These are phyloP conservation scores for Chlorella sp. DNA, from an alignment of 139 green algal species.

Conservation along the genomic window DNA sequence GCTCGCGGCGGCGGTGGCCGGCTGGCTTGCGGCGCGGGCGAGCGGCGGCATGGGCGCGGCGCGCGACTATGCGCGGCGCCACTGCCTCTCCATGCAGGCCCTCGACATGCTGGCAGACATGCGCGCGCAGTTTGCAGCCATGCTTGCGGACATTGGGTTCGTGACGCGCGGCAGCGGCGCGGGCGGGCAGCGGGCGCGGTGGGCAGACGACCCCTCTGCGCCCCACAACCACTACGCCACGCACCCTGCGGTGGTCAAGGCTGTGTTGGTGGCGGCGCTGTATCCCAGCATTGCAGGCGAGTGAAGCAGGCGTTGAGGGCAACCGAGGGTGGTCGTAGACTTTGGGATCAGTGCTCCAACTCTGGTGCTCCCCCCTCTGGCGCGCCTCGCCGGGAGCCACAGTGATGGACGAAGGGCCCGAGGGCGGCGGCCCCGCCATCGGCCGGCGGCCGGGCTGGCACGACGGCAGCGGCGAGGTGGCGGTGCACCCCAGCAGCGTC, in stretches of 20 bases:
- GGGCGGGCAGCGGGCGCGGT: background rate
- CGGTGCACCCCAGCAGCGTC: constrained; percentile 73
- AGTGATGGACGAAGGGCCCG: constrained; percentile 59
- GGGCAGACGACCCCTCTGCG: constrained; percentile 24
- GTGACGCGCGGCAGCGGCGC: background rate
- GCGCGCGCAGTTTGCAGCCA: constrained; percentile 76
- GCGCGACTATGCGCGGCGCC: constrained; percentile 20
- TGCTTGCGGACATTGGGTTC: constrained; percentile 81
- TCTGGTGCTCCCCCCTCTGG: no score
- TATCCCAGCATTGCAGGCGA: constrained; percentile 87
- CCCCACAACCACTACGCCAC: constrained; percentile 28
- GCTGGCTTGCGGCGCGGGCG: constrained; percentile 54
- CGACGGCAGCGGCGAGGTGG: constrained; percentile 58
- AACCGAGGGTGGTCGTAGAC: no score
- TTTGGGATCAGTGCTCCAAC: no score
- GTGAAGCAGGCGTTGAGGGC: no score
- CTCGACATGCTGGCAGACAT: constrained; percentile 84
- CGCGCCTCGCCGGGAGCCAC: no score
- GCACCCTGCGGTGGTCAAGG: constrained; percentile 60
- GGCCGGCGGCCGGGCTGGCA: constrained; percentile 51
- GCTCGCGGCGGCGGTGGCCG: constrained; percentile 81
- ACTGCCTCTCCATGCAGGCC: constrained; percentile 59
- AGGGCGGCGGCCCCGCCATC: background rate
- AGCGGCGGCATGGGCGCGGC: constrained; percentile 16
- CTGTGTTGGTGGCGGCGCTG: constrained; percentile 81